Evolutionary conservation across 441 rosid species (phyloP), one percentile per base, ranked within the genome.

Genomic region (Sinapis alba): DNA sequence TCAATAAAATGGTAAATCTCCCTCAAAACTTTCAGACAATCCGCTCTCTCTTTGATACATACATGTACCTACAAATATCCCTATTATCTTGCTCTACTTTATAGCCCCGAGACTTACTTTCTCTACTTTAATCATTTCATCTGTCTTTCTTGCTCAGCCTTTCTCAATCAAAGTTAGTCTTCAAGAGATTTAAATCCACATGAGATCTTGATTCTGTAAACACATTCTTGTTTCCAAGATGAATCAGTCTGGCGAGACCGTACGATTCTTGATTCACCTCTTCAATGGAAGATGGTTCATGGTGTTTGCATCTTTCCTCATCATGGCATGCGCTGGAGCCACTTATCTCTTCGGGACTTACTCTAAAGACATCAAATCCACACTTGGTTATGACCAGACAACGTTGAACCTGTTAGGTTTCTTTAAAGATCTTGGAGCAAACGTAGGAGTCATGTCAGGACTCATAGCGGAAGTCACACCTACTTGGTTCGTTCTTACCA

Each of bases 351-450:
- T 89, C 19, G 87, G 92, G 0, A 82, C 86, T 4, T 89, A 89
- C 84, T 89, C 94, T 15, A 86, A 84, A 75, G 76, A 82, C 45
- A 87, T 81, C 76, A 85, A 88, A 81, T 69, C 91, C 4, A 65
- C 84, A 26, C 91, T 94, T 18, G 94, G 97, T 38, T 94, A 94
- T 59, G 94, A 92, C 75, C 98, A 92, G 66, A 76, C 88, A 5
- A 92, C 97, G 3, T 84, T 94, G 30, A 90, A 92, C 81, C 86
- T 94, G 3, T 18, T 94, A 18, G 88, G 94, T 15, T 90, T 90
- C 80, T 86, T 85, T 65, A 94, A 94, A 77, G 98, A 94, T 71
- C 88, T 94, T 0, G 98, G 97, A n/a, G 95, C 90, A 7, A 88
- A 87, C 62, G 78, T 94, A 8, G 98, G 97, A 2, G 90, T 94